Conservation (phyloP, 2,329 filamentous ascomycete species). For the Aspergillus luchuensis region DNA sequence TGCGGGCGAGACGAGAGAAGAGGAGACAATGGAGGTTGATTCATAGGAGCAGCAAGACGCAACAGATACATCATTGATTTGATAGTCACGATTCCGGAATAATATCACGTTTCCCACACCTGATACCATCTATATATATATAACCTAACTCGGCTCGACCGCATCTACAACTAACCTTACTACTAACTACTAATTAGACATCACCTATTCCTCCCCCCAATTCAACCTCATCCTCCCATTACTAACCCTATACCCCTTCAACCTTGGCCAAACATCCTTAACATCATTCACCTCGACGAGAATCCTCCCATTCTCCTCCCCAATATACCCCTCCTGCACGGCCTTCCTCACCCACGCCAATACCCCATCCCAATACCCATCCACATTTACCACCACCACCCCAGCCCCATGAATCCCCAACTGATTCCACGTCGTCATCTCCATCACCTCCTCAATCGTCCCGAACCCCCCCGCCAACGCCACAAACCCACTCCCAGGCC, state of each 20-base stretch:
- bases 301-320: conserved; percentile 69
- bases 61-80: not conserved
- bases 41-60: conserved; percentile 37
- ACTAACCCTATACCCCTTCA: conserved; percentile 75
- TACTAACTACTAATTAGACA: too few species aligned
- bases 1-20: conserved; percentile 44
- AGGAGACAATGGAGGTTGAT: conserved; percentile 61
- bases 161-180: too few species aligned
- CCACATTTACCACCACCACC: conserved; percentile 81
- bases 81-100: conserved; percentile 14
- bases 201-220: conserved; percentile 67
- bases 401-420: conserved; percentile 83
- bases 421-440: conserved; percentile 94
- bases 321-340: conserved; percentile 76
- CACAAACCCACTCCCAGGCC: conserved; percentile 83
- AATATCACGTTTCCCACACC: conserved; percentile 5
- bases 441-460: conserved; percentile 94
- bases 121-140: conserved; percentile 50
- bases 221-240: conserved; percentile 76
- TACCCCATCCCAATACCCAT: conserved; percentile 90
- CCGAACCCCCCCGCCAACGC: conserved; percentile 88
- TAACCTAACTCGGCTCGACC: too few species aligned
- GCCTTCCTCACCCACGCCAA: conserved; percentile 77
- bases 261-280: conserved; percentile 69
- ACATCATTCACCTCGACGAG: conserved; percentile 73